A percentile compares a stretch with the other conserved stretches of the same genome.
Conservation (phyloP, 2,329 filamentous ascomycete genomes). For the Grosmannia serpens region DNA sequence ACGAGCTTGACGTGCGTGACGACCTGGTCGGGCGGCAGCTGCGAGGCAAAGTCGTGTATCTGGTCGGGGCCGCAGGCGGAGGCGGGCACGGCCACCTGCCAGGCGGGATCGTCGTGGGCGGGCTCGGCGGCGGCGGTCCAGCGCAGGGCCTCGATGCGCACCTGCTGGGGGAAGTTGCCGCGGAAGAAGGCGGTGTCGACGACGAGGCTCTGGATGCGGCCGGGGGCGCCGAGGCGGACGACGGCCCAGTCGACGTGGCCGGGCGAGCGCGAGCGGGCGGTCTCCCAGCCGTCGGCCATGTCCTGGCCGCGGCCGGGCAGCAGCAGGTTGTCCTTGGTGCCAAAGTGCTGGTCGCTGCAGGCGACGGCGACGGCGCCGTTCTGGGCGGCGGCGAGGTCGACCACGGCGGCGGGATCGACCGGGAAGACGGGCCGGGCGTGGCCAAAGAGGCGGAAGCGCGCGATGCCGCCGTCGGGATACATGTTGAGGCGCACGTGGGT, state of each 20-base stretch:
- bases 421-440: conserved; percentile 68
- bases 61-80: conserved; percentile 61
- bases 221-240: conserved; percentile 57
- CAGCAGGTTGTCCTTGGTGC: conserved; percentile 44
- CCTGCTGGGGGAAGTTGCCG: conserved; percentile 72
- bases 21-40: conserved; percentile 38
- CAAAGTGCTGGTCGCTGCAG: conserved; percentile 78
- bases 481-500: conserved; percentile 73
- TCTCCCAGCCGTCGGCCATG: conserved; percentile 88
- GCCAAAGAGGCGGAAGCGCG: conserved; percentile 67
- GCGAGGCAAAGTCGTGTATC: conserved; percentile 54
- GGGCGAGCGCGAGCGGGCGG: conserved; percentile 58
- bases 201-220: conserved; percentile 52
- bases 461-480: conserved; percentile 79
- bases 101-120: conserved; percentile 43
- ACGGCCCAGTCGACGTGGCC: conserved; percentile 74
- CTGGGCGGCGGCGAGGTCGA: conserved; percentile 67
- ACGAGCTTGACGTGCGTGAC: conserved; percentile 83
- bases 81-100: conserved; percentile 54
- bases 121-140: conserved; percentile 43
- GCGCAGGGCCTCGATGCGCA: conserved; percentile 53
- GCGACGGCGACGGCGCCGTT: conserved; percentile 66
- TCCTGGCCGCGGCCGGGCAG: conserved; percentile 44
- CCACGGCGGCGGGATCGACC: conserved; percentile 47
- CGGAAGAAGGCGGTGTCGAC: conserved; percentile 76